These are phyloP conservation scores for Fusarium dlaminii DNA, from an alignment of 2,329 filamentous ascomycete genomes.

Conservation along the genomic window DNA sequence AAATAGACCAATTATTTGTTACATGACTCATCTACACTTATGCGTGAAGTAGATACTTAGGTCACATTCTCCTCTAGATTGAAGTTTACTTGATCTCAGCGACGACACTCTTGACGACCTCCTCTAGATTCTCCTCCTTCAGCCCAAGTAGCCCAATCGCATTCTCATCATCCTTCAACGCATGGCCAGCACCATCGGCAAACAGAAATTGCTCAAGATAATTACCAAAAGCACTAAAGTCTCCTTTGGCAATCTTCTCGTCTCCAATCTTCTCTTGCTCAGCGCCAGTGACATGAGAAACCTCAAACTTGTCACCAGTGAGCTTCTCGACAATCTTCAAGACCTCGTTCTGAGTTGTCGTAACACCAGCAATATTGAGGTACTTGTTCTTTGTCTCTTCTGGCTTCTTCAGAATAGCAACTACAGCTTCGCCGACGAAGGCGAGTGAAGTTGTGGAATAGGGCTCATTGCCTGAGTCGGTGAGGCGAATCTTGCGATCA, in stretches of 20 bases:
- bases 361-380: constrained; percentile 2
- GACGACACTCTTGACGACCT: background rate
- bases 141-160: background rate
- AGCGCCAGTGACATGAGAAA: background rate
- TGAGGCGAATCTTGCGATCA: constrained; percentile 3
- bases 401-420: background rate
- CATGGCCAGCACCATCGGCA: background rate
- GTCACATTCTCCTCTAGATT: background rate
- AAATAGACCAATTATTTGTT: background rate
- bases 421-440: background rate
- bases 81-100: background rate
- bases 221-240: constrained; percentile 12
- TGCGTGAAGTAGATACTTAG: rapidly evolving
- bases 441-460: constrained; percentile 3
- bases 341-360: constrained; percentile 3
- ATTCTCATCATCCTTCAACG: background rate
- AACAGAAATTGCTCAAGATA: constrained; percentile 11
- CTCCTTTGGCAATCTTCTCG: background rate
- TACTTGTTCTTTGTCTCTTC: constrained; percentile 1
- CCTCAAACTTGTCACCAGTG: constrained; percentile 7
- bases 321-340: background rate
- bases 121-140: background rate
- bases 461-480: constrained; percentile 3
- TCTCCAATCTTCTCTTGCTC: background rate
- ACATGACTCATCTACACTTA: background rate